Evolutionary conservation across 345 rosid genomes (phyloP).

Genomic region (Balakata baccata): DNA sequence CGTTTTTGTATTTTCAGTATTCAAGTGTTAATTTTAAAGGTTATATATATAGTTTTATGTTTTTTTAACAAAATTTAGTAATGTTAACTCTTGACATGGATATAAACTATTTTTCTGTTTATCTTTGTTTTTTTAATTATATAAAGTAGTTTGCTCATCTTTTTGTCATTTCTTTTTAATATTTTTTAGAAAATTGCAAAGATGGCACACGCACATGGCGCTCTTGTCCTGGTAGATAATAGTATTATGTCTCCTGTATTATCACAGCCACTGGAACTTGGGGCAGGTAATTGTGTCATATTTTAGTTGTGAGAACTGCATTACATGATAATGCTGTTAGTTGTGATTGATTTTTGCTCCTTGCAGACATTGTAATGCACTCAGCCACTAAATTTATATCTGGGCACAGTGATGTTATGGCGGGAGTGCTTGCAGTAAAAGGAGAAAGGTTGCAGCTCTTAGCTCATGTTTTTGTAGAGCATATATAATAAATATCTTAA

Average conservation of each 20-base stretch:
- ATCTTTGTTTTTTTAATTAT: not conserved
- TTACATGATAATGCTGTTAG: constrained; percentile 9
- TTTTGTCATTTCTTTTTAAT: not conserved
- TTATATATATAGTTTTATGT: not conserved
- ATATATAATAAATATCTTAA: not conserved
- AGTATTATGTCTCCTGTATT: constrained; percentile 92
- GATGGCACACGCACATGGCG: constrained; percentile 76
- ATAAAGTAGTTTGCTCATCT: not conserved
- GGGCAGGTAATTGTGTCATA: constrained; percentile 63
- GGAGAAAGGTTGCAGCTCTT: constrained; percentile 65
- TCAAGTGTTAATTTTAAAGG: not conserved
- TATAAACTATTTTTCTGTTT: not conserved
- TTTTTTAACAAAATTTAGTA: not conserved
- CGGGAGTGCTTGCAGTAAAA: constrained; percentile 92
- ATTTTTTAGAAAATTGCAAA: constrained; percentile 67
- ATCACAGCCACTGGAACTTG: constrained; percentile 84
- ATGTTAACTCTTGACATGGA: not conserved
- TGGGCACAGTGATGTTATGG: constrained; percentile 96
- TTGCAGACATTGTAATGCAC: constrained; percentile 91
- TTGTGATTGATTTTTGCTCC: constrained; percentile 14
- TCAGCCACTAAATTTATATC: constrained; percentile 92
- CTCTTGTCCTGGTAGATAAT: constrained; percentile 84
- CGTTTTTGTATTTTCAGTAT: not conserved
- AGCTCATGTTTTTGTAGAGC: not conserved
- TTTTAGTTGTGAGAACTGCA: not conserved